These are phyloP conservation scores for Cocos nucifera DNA, from an alignment of 176 grass and related monocot genomes.

Conservation along the genomic window DNA sequence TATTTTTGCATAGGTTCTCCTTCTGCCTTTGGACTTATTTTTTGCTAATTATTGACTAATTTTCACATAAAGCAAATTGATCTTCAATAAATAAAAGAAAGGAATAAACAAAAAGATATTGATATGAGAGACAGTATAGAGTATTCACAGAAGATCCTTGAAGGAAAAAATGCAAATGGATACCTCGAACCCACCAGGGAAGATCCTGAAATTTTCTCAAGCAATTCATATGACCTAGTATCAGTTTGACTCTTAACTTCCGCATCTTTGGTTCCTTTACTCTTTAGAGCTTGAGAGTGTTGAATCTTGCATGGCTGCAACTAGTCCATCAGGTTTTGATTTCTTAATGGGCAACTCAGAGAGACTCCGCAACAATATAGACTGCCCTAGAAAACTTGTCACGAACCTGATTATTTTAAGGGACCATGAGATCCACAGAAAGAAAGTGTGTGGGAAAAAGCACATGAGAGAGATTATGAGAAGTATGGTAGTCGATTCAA, in stretches of 20 bases:
- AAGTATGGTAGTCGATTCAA: background rate
- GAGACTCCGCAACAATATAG: constrained; percentile 74
- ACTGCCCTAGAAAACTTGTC: constrained; percentile 55
- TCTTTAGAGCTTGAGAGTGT: constrained; percentile 9
- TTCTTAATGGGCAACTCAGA: constrained; percentile 73
- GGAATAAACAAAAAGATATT: too few relatives aligned
- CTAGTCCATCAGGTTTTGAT: constrained; percentile 25
- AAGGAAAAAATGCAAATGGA: background rate
- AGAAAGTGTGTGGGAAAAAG: background rate
- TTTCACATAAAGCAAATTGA: too few relatives aligned
- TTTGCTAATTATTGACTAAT: too few relatives aligned
- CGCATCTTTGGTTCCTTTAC: constrained; percentile 27
- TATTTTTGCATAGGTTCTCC: too few relatives aligned
- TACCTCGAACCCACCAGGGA: constrained; percentile 74
- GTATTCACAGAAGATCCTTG: too few relatives aligned
- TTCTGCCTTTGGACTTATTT: too few relatives aligned
- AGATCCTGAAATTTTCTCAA: constrained; percentile 59
- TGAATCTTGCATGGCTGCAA: background rate
- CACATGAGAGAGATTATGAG: background rate
- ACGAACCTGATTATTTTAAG: constrained; percentile 53
- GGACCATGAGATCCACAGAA: constrained; percentile 11
- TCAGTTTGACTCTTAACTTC: constrained; percentile 31
- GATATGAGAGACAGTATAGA: too few relatives aligned
- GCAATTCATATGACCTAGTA: constrained; percentile 58
- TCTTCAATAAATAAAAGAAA: too few relatives aligned